Percentiles rank a stretch among this genome's conserved stretches.
phyloP scores from a whole-genome alignment of 129 eudicot genomes.

The Lonicera japonica region DNA sequence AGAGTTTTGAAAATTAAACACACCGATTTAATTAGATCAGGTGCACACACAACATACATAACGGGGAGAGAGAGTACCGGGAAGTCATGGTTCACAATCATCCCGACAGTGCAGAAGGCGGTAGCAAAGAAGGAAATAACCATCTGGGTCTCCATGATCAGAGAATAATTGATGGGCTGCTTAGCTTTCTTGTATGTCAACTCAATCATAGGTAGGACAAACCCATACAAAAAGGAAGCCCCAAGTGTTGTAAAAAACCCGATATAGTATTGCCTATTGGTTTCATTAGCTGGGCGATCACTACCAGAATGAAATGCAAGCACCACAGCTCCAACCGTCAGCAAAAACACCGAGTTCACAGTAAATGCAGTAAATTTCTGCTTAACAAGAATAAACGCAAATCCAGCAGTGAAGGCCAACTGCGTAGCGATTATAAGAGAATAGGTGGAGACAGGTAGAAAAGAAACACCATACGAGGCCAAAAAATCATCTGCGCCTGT shows the following conservation, averaged over 20 bases:
- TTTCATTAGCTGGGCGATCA: conserved; percentile 40
- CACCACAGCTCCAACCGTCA: conserved; percentile 37
- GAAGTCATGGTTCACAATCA: conserved; percentile 42
- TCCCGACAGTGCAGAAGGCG: conserved; percentile 40
- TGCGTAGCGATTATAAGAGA: conserved; percentile 42
- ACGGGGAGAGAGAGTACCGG: conserved; percentile 20
- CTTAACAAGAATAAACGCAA: conserved; percentile 43
- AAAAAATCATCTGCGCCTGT: conserved; percentile 39
- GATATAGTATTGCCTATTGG: conserved; percentile 22
- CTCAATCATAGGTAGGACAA: conserved; percentile 37
- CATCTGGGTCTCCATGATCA: conserved; percentile 56
- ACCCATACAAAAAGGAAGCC: conserved; percentile 39
- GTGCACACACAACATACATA: no score
- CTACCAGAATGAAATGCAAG: conserved; percentile 37
- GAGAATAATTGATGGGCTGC: conserved; percentile 29
- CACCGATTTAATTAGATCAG: no score
- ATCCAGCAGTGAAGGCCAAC: conserved; percentile 48
- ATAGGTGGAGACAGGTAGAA: conserved; percentile 43
- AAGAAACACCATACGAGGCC: conserved; percentile 34
- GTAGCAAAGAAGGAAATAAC: conserved; percentile 49
- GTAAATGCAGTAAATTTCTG: conserved; percentile 33
- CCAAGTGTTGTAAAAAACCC: conserved; percentile 46
- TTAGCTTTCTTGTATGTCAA: conserved; percentile 39
- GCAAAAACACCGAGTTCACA: conserved; percentile 28
- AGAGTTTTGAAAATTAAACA: no score